phyloP scores from a whole-genome alignment of 2,329 filamentous ascomycete genomes.

The Clarireedia hainanense region DNA sequence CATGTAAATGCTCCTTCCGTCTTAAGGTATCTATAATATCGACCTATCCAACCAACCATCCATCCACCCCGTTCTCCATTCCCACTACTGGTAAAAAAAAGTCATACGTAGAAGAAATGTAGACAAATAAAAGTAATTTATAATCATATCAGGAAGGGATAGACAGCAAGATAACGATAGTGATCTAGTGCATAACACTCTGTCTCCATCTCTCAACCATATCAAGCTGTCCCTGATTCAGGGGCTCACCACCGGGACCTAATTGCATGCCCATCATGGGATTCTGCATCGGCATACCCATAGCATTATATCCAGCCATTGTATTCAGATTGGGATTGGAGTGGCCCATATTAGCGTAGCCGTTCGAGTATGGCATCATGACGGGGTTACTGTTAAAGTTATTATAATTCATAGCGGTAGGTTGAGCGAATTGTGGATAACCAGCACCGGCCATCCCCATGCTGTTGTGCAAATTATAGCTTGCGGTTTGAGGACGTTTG shows the following conservation, averaged over 20 bases:
- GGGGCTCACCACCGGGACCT: constrained; percentile 15
- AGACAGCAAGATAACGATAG: background rate
- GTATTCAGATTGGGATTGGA: constrained; percentile 6
- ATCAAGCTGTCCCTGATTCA: constrained; percentile 28
- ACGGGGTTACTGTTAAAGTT: constrained; percentile 16
- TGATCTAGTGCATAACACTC: constrained; percentile 27
- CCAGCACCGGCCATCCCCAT: background rate
- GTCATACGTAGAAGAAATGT: no score
- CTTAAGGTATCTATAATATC: no score
- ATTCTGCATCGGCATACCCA: constrained; percentile 16
- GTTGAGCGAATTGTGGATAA: constrained; percentile 20
- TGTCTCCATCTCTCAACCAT: constrained; percentile 32
- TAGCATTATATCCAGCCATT: constrained; percentile 8
- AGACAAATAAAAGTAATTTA: no score
- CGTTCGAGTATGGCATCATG: constrained; percentile 20
- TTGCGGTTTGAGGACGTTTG: constrained; percentile 8
- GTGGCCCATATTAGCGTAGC: constrained; percentile 17
- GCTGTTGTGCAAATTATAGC: constrained; percentile 11
- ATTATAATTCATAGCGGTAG: constrained; percentile 14
- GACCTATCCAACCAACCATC: no score
- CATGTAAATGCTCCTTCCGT: no score
- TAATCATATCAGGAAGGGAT: no score
- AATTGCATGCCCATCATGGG: constrained; percentile 18
- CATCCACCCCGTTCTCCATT: no score
- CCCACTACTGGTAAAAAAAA: no score